Evolutionary conservation across 805 yeast genomes (phyloP).

Genomic region (Phaffomyces opuntiae): DNA sequence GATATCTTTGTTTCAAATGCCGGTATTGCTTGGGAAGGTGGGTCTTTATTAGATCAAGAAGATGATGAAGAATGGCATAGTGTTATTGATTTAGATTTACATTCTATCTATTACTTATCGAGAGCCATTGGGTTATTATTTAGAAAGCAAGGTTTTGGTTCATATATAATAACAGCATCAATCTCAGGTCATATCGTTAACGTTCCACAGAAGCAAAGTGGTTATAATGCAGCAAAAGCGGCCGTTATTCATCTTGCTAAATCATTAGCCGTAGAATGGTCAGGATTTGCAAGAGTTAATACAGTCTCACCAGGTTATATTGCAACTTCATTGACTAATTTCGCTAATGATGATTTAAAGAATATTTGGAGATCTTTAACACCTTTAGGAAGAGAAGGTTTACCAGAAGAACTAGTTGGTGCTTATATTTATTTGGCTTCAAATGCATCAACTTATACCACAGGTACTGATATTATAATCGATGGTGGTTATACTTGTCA

Average conservation of each 20-base stretch:
- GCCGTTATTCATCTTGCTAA: slow-evolving; percentile 69
- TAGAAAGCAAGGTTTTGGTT: slow-evolving; percentile 68
- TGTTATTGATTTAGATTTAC: slow-evolving; percentile 68
- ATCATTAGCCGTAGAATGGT: slow-evolving; percentile 84
- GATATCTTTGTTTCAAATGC: slow-evolving; percentile 88
- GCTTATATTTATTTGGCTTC: slow-evolving; percentile 76
- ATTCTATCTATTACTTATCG: slow-evolving; percentile 77
- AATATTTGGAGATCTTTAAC: slow-evolving; percentile 41
- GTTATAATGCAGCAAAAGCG: slow-evolving; percentile 85
- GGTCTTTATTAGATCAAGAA: slow-evolving; percentile 43
- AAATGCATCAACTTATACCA: slow-evolving; percentile 71
- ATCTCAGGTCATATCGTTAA: slow-evolving; percentile 88
- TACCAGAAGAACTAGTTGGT: slow-evolving; percentile 69
- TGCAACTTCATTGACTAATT: slow-evolving; percentile 57
- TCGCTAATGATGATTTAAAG: slow-evolving; percentile 37
- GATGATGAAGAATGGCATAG: slow-evolving; percentile 55
- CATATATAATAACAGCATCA: slow-evolving; percentile 79
- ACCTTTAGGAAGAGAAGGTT: slow-evolving; percentile 73
- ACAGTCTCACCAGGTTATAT: slow-evolving; percentile 85
- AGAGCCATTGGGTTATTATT: slow-evolving; percentile 69
- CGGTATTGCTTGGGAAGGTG: slow-evolving; percentile 77
- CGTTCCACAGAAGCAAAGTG: slow-evolving; percentile 80
- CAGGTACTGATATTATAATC: slow-evolving; percentile 70
- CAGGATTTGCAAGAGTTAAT: slow-evolving; percentile 76
- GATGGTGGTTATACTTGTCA: slow-evolving; percentile 65